Conservation (phyloP, 2,329 filamentous ascomycete species). For the Nakataea oryzae region DNA sequence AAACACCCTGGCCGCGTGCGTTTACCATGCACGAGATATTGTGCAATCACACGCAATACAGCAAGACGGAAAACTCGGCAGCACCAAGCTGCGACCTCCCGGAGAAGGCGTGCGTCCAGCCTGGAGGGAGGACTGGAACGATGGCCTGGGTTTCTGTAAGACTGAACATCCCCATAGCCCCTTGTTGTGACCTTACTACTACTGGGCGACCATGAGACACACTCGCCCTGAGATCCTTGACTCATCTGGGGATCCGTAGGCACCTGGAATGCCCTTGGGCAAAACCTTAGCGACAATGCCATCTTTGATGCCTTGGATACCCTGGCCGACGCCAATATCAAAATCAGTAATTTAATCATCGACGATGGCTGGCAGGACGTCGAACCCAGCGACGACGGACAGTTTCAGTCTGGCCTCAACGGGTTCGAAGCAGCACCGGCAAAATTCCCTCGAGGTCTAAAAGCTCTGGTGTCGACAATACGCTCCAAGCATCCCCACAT, state of each 20-base stretch:
- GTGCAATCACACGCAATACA: slow-evolving; percentile 32
- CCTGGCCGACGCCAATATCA: slow-evolving; percentile 61
- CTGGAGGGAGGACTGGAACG: slow-evolving; percentile 85
- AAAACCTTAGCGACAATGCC: slow-evolving; percentile 70
- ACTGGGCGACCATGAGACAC: slow-evolving; percentile 4
- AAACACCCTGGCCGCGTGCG: slow-evolving; percentile 64
- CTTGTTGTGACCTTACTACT: background rate
- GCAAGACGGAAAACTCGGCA: slow-evolving; percentile 26
- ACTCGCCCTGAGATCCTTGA: background rate
- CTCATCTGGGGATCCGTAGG: slow-evolving; percentile 23
- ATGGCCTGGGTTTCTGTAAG: slow-evolving; percentile 81
- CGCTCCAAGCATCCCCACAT: slow-evolving; percentile 61
- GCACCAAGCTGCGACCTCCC: slow-evolving; percentile 34
- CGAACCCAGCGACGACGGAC: slow-evolving; percentile 36
- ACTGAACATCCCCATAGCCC: background rate
- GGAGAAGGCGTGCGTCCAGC: slow-evolving; percentile 38
- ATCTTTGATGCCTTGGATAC: slow-evolving; percentile 65
- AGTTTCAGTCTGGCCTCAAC: slow-evolving; percentile 57
- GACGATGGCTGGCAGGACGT: slow-evolving; percentile 95
- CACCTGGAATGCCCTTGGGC: slow-evolving; percentile 91
- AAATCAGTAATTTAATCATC: slow-evolving; percentile 79
- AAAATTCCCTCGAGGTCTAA: slow-evolving; percentile 73
- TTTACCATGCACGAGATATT: slow-evolving; percentile 75
- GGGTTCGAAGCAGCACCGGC: slow-evolving; percentile 77
- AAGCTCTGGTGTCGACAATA: slow-evolving; percentile 58